Percentiles rank a stretch among this genome's conserved stretches.
Evolutionary conservation across 371 early-diverging fungal species (phyloP).

Genomic region (Gilbertella persicaria): DNA sequence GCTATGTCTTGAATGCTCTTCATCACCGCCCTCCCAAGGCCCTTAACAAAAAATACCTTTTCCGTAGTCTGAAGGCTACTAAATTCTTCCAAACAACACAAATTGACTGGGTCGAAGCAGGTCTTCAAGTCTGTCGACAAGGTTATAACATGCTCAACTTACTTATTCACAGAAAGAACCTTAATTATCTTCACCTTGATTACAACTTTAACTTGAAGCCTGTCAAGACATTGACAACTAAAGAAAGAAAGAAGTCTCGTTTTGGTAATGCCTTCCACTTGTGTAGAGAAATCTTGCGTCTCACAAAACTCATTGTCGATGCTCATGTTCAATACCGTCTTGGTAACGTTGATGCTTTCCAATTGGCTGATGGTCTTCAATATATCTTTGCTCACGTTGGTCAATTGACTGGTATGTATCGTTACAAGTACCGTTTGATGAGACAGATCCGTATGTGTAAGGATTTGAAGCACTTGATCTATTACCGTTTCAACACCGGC

Average conservation of each 20-base stretch:
- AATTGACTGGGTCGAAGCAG: constrained; percentile 99
- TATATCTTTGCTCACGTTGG: constrained; percentile 99
- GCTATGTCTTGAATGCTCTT: constrained; percentile 89
- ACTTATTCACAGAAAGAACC: constrained; percentile 95
- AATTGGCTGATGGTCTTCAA: constrained; percentile 96
- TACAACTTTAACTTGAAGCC: constrained; percentile 99
- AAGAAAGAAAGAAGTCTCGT: constrained; percentile 99
- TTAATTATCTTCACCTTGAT: constrained; percentile 97
- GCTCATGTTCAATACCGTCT: constrained; percentile 96
- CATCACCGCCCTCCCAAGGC: constrained; percentile 88
- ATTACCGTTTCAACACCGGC: constrained; percentile 96
- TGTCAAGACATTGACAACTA: constrained; percentile 97
- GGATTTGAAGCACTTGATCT: constrained; percentile 95
- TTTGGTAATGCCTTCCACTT: constrained; percentile 98
- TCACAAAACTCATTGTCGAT: constrained; percentile 98
- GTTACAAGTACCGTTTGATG: constrained; percentile 99
- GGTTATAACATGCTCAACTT: constrained; percentile 99
- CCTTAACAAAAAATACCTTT: constrained; percentile 89
- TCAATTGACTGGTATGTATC: constrained; percentile 99
- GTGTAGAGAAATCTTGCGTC: constrained; percentile 93
- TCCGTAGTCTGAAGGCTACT: constrained; percentile 92
- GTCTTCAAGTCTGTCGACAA: constrained; percentile 96
- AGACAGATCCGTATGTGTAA: constrained; percentile 96
- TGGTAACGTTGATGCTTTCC: constrained; percentile 96
- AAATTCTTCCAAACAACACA: constrained; percentile 99